Evolutionary conservation across 2,329 filamentous ascomycete species (phyloP), one percentile per base, ranked within the genome.

Genomic region (Aureobasidium sp.): DNA sequence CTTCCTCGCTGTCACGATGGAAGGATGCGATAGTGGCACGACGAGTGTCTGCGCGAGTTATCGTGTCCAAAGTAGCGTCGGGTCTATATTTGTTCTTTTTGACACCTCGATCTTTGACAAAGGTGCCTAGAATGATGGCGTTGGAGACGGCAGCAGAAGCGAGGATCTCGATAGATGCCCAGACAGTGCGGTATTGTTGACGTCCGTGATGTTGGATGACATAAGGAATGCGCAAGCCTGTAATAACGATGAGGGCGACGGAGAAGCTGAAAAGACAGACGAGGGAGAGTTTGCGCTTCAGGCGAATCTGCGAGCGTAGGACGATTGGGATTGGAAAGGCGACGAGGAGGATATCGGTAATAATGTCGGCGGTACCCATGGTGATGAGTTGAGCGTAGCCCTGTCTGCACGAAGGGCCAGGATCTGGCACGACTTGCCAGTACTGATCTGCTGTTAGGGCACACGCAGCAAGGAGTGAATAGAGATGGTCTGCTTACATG

Each of bases 311-410:
- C 50, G 90, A 94, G 57, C 82, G 81, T 37, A 96, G 73, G 63
- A 97, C 91, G 67, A 97, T 90, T 0, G 92, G 89, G 30, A 97
- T 88, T 0, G 94, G 94, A 66, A 96, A 96, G 59, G 88, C 81
- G 66, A 97, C 85, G 10, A 99, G 84, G 0, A 97, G 78, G 2
- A 97, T 76, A 71, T 99, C 94, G 16, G 93, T 97, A 36, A 96
- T 76, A 63, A 96, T 86, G 71, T 97, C 94, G 73, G 88, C 89
- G 6, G 84, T 81, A n/a, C 90, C 91, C 87, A 96, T 94, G 32
- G 90, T 92, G 65, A 97, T 79, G 55, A 97, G 83, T 69, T 97
- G 91, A 14, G 84, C 89, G 69, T 89, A 95, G 51, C 90, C 92
- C 74, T 92, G 87, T 51, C 94, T 88, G 72, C 94, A 99, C 69